These are phyloP conservation scores for Monotropa hypopitys DNA, from an alignment of 179 eudicot genomes.

Conservation along the genomic window DNA sequence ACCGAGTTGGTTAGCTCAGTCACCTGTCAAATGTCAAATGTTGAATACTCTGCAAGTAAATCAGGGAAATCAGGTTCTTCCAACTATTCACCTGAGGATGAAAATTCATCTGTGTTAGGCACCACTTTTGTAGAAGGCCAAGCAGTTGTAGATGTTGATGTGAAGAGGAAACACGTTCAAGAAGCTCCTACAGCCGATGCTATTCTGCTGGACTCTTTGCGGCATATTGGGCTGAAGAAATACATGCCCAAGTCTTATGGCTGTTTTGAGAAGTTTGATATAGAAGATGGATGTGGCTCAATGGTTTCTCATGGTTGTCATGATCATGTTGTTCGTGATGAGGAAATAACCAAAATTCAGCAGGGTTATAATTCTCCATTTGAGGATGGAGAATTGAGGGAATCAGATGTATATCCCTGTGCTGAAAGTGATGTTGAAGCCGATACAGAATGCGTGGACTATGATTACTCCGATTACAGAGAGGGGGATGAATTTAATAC, in stretches of 20 bases:
- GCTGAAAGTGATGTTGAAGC: conserved; percentile 38
- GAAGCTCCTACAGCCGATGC: too few relatives aligned
- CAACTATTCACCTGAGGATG: conserved; percentile 9
- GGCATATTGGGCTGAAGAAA: too few relatives aligned
- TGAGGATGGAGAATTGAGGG: conserved; percentile 76
- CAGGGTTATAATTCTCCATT: conserved; percentile 53
- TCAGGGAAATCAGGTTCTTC: conserved; percentile 2
- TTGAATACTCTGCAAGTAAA: conserved; percentile 11
- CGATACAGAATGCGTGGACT: conserved; percentile 49
- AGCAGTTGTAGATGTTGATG: too few relatives aligned
- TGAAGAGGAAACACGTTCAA: too few relatives aligned
- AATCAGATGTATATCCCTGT: conserved; percentile 32
- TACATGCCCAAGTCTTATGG: conserved; percentile 5
- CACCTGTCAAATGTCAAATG: conserved; percentile 14
- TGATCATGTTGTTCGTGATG: conserved; percentile 11
- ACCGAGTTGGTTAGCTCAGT: conserved; percentile 1
- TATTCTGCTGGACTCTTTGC: too few relatives aligned
- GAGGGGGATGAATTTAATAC: conserved; percentile 28
- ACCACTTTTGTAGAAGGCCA: too few relatives aligned
- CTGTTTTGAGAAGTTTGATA: conserved; percentile 3
- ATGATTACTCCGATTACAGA: conserved; percentile 43
- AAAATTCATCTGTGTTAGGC: conserved; percentile 8
- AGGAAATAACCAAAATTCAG: conserved; percentile 16
- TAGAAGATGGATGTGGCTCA: conserved; percentile 11
- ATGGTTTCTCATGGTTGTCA: conserved; percentile 27